Evolutionary conservation across 2,329 filamentous ascomycete genomes (phyloP), one percentile per base, ranked within the genome.

Genomic region (Botrytis byssoidea): DNA sequence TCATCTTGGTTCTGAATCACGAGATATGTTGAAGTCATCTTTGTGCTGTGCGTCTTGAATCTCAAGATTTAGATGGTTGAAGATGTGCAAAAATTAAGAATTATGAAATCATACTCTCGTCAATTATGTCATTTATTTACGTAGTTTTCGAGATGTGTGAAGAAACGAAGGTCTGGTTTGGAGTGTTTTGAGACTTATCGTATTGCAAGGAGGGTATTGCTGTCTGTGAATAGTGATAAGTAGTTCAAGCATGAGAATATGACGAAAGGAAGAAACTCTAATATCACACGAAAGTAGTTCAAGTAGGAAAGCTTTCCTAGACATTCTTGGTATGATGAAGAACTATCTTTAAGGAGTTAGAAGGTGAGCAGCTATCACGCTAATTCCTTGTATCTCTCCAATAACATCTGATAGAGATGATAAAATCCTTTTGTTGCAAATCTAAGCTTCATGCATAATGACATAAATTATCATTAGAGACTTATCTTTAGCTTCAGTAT

Each of bases 111-210:
- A 7, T 6, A 44, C 16, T 0, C 7, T 44, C 42, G 20, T 20
- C 1, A 44, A 3, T 20, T 8, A 44, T 3, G 2, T 8, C 0
- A 8, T 8, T 2, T 6, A 7, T 44, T 20, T 20, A 8, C 0
- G 16, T 44, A 3, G 1, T 44, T 44, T 46, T 46, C 22, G 44
- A 46, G 48, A 6, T 51, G 1, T n/a, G 25, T n/a, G 25, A 14
- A 3, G 4, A 51, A n/a, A 51, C 4, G 4, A 51, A 51, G 1
- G 25, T 12, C 9, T n/a, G 10, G 4, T 51, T 51, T 10, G 12
- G 5, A n/a, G 42, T 22, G 8, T 48, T 10, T 25, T 10, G 20
- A 10, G 46, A 10, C 3, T 10, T 10, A 10, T 48, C 48, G 12
- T 14, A 51, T 51, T 51, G 25, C 25, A 6, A 14, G 48, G 5